Percentiles rank a stretch among this genome's conserved stretches.
Conservation (phyloP, 148 eudicot genomes). For the Pharnaceum exiguum region DNA sequence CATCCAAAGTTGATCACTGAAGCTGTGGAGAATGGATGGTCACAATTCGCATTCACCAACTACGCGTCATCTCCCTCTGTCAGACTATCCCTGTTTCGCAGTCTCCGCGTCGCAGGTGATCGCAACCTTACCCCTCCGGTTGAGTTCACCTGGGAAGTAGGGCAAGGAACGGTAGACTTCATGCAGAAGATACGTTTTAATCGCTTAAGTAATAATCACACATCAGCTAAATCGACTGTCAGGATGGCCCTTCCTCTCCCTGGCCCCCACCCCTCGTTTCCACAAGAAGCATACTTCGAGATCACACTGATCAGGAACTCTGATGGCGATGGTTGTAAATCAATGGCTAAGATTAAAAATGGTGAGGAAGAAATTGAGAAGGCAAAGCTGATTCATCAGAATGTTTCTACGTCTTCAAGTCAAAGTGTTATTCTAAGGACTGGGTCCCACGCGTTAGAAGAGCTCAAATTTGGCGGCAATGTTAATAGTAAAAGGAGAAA, state of each 20-base stretch:
- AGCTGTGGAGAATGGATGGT: constrained; percentile 83
- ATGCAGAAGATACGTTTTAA: constrained; percentile 64
- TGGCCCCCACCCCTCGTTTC: constrained; percentile 72
- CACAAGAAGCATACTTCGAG: constrained; percentile 88
- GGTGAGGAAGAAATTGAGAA: constrained; percentile 45
- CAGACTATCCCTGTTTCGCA: constrained; percentile 29
- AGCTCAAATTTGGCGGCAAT: constrained; percentile 6
- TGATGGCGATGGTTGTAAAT: constrained; percentile 11
- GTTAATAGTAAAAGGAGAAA: not conserved
- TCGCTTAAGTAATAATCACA: constrained; percentile 19
- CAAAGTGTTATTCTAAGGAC: not conserved
- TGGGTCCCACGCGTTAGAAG: constrained; percentile 25
- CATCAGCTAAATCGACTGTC: constrained; percentile 14
- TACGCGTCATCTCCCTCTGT: constrained; percentile 29
- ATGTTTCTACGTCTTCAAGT: constrained; percentile 12
- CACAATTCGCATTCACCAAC: constrained; percentile 55
- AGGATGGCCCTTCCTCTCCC: constrained; percentile 67
- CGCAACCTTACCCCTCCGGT: constrained; percentile 3
- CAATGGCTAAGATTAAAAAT: not conserved
- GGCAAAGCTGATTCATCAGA: constrained; percentile 35
- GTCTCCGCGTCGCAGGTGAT: constrained; percentile 11
- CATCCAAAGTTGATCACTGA: constrained; percentile 60
- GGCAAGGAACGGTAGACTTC: constrained; percentile 61
- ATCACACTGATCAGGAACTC: constrained; percentile 30
- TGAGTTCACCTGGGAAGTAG: constrained; percentile 67